A percentile compares a stretch with the other conserved stretches of the same genome.
Conservation (phyloP, 163 green algal genomes). For the Chlorella variabilis region DNA sequence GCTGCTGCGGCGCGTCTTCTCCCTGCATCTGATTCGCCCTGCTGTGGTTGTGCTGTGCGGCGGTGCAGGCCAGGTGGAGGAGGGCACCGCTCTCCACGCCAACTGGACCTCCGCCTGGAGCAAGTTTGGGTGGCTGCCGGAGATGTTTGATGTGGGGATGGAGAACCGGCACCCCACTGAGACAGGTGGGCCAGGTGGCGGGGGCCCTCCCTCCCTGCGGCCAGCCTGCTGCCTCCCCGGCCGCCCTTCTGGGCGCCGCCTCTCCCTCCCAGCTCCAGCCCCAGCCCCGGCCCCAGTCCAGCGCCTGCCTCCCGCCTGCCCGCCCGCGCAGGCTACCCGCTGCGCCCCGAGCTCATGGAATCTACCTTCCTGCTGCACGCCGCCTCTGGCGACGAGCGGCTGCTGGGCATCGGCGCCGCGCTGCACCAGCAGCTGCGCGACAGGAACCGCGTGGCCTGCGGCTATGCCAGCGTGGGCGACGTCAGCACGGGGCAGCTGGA, state of each 20-base stretch:
- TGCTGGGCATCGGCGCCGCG: slow-evolving; percentile 25
- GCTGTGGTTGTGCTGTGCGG: slow-evolving; percentile 15
- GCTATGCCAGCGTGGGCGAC: slow-evolving; percentile 80
- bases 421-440: slow-evolving; percentile 57
- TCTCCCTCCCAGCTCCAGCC: background rate
- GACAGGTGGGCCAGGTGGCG: too few relatives aligned
- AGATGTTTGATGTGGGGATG: slow-evolving; percentile 83
- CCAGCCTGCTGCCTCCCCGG: background rate
- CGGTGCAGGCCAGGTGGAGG: slow-evolving; percentile 50
- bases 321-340: slow-evolving; percentile 74
- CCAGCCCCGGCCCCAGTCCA: background rate
- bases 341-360: slow-evolving; percentile 93
- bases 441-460: slow-evolving; percentile 67
- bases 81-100: slow-evolving; percentile 69
- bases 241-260: too few relatives aligned
- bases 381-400: slow-evolving; percentile 48
- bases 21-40: too few relatives aligned
- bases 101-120: slow-evolving; percentile 82
- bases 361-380: slow-evolving; percentile 82
- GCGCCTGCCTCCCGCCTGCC: background rate
- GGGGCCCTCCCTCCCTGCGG: background rate
- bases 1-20: too few relatives aligned
- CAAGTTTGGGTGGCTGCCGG: slow-evolving; percentile 85
- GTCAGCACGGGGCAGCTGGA: slow-evolving; percentile 66
- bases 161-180: slow-evolving; percentile 47